Conservation (phyloP, 306 rosid genomes). For the Begonia loranthoides region DNA sequence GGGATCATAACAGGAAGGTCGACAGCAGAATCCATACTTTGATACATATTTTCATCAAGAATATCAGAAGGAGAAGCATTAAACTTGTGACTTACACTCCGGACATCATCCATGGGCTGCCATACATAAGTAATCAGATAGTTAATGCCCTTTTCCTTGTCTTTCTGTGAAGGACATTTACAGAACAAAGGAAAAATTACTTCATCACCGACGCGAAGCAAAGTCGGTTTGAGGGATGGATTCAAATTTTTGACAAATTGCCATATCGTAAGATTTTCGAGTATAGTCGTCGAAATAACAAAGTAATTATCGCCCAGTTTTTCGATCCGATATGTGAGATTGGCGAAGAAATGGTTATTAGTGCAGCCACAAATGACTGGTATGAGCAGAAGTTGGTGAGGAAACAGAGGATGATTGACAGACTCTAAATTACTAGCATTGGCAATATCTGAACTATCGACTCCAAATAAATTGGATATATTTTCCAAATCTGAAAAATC, state of each 20-base stretch:
- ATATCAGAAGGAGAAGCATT: constrained; percentile 28
- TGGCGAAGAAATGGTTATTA: constrained; percentile 34
- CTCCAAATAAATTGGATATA: constrained; percentile 44
- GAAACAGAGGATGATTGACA: constrained; percentile 12
- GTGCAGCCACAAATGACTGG: constrained; percentile 63
- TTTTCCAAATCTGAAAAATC: constrained; percentile 25
- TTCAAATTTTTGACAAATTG: constrained; percentile 17
- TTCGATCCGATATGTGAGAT: constrained; percentile 36
- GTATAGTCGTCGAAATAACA: constrained; percentile 20
- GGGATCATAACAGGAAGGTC: constrained; percentile 48
- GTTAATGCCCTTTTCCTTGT: constrained; percentile 18
- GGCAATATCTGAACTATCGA: constrained; percentile 36
- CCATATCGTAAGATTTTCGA: constrained; percentile 51
- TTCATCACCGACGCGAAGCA: constrained; percentile 23
- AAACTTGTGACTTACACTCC: constrained; percentile 30
- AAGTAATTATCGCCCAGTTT: constrained; percentile 28
- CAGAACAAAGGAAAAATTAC: constrained; percentile 55
- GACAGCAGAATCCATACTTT: constrained; percentile 19
- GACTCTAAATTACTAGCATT: constrained; percentile 40
- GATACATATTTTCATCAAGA: constrained; percentile 23
- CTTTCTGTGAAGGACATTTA: constrained; percentile 47
- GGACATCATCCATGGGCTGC: constrained; percentile 40
- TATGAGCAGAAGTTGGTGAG: constrained; percentile 42
- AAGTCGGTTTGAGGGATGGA: constrained; percentile 26
- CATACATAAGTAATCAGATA: constrained; percentile 51